Conservation (phyloP, 1,139 yeast species). For the Suhomyces wounanorum region DNA sequence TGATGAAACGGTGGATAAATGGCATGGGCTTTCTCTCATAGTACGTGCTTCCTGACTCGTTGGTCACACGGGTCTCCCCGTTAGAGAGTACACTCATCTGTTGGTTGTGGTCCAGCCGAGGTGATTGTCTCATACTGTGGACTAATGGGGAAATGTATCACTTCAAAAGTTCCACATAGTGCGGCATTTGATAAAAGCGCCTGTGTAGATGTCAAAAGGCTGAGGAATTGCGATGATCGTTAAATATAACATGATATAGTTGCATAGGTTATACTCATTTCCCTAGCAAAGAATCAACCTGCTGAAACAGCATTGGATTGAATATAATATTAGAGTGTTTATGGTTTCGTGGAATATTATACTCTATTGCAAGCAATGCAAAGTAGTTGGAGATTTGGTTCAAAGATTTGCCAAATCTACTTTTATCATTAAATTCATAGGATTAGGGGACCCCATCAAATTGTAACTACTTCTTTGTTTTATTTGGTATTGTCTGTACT, state of each 20-base stretch:
- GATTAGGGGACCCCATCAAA: no score
- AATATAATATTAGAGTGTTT: no score
- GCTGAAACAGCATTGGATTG: no score
- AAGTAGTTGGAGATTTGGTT: no score
- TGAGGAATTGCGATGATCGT: neutral
- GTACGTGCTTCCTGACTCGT: constrained; percentile 4
- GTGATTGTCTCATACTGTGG: neutral
- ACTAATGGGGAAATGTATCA: neutral
- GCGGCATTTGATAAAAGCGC: neutral
- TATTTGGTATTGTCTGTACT: no score
- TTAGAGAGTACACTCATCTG: constrained; percentile 11
- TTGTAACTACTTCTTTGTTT: no score
- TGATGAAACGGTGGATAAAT: constrained; percentile 27
- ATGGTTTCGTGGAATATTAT: no score
- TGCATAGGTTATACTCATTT: no score
- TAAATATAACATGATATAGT: neutral
- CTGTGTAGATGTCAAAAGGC: neutral
- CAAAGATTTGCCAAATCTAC: no score
- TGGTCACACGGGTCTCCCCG: constrained; percentile 9
- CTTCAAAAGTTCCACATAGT: neutral
- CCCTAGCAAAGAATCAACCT: no score
- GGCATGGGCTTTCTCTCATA: constrained; percentile 10
- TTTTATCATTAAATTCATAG: no score
- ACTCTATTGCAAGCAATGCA: no score
- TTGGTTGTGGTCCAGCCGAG: neutral